Base-by-base conservation (phyloP, 441 rosid species). In the Manihot esculenta region DNA sequence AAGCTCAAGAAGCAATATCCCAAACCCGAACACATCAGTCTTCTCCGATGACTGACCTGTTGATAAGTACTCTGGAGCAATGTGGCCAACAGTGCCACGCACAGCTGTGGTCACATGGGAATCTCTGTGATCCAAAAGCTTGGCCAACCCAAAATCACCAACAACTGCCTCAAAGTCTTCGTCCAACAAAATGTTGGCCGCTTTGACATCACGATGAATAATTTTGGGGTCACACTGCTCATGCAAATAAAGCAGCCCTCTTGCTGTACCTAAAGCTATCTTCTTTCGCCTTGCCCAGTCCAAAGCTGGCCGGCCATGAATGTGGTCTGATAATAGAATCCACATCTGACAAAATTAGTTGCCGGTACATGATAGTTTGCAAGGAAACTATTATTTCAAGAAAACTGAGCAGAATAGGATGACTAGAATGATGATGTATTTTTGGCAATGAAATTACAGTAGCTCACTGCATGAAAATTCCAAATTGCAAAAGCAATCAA, bases 161-260 rank as follows among this genome's bases (percentile, higher is more conserved):
- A 94, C 99, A 42, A 94, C 90, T 18, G 97, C 99, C 76, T 94
- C 99, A 72, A 92, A 92, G 66, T 90, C 97, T 70, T 87, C 96
- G 68, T 94, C 99, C 82, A 92, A 74, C 65, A 94, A 81, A 75
- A 94, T 94, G 78, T 94, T 94, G 80, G 99, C 99, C 0, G 99
- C 99, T 75, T 94, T 94, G 74, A 94, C 99, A 68, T 94, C 99
- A 2, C 97, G 84, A 70, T 94, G 98, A 38, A 94, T 94, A 23
- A 94, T 91, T 79, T 94, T 94, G 0, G 97, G 99, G 66, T 94
- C 97, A 47, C 99, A 94, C 62, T 94, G 99, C 84, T 94, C 99
- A 2, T 94, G 99, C 59, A 94, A 83, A 74, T 94, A 94, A 51
- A 94, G 86, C 3, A 94, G 77, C 7, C 97, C 97, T 50, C 99